These are phyloP conservation scores for Pterocarpus santalinus DNA, from an alignment of 306 rosid species.

Conservation along the genomic window DNA sequence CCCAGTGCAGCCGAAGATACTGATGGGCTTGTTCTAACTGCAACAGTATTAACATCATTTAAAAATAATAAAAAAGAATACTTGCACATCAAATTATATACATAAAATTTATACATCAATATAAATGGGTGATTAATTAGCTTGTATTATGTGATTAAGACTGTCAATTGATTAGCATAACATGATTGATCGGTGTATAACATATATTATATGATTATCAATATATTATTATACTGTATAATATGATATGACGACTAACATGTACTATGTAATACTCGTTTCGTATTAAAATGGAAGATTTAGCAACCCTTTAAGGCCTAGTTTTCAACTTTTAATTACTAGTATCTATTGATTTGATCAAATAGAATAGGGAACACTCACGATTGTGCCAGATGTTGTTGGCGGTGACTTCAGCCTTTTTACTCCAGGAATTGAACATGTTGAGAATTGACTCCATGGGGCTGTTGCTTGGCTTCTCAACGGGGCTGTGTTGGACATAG, in stretches of 20 bases:
- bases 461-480: conserved; percentile 45
- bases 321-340: not conserved
- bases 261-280: too few species aligned
- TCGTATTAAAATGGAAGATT: too few species aligned
- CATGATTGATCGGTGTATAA: not conserved
- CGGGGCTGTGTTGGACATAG: conserved; percentile 48
- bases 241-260: too few species aligned
- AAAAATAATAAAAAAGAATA: not conserved
- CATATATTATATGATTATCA: too few species aligned
- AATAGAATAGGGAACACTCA: not conserved
- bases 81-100: not conserved
- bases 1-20: conserved; percentile 61
- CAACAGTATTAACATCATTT: not conserved
- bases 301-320: too few species aligned
- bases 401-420: conserved; percentile 60
- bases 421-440: conserved; percentile 54
- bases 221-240: too few species aligned
- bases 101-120: too few species aligned
- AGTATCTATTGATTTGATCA: not conserved
- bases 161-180: too few species aligned
- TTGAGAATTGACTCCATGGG: conserved; percentile 63
- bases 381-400: conserved; percentile 67
- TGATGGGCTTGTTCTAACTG: conserved; percentile 60
- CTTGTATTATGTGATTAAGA: not conserved
- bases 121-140: not conserved